Base-by-base conservation (phyloP, 169 alveolate genomes). In the Plasmodium vivax region DNA sequence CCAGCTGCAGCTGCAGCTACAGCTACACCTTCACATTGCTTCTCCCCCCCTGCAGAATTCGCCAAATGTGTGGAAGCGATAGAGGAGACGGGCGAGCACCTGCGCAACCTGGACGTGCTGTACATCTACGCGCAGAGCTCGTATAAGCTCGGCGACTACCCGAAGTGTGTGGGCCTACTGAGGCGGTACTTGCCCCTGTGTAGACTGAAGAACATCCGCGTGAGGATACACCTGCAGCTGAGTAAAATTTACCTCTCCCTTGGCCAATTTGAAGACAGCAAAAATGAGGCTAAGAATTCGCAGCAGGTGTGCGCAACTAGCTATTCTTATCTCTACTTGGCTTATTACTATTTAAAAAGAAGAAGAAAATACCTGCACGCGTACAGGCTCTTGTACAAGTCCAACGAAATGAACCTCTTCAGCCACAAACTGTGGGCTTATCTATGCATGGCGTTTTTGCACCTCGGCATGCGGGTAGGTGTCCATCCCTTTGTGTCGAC, bases 341-440 rank as follows among this genome's bases (percentile, higher is more conserved):
- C 82, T 19, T 68, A 23, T 74, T 85, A 85, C 19, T 85, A 85
- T 54, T 85, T 85, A n/a, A 85, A 36, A 34, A 85, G 62, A 75
- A 85, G 75, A 75, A 75, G n/a, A n/a, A n/a, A 85, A 75, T 74
- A 85, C 27, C 6, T 85, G 68, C 38, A 74, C 27, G 79, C 93
- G 56, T 85, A 85, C 58, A 85, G 80, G 30, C 23, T 85, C 0
- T 75, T 85, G 27, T 68, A 85, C 81, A 85, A 85, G 68, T 74
- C 93, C n/a, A 85, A 85, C 68, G 93, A 85, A 56, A 75, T 85
- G 27, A 85, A 75, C 10, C 19, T 85, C n/a, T 74, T 85, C 45
- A 85, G 75, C 41, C 47, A 19, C 32, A 85, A 85, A 75, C 19
- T 85, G 47, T 85, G 93, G 93, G 93, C 85, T 12, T 85, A 74